Percentiles rank a stretch among this genome's conserved stretches.
These are phyloP conservation scores for Russula ochroleuca DNA, from an alignment of 768 basidiomycete species.

Conservation along the genomic window DNA sequence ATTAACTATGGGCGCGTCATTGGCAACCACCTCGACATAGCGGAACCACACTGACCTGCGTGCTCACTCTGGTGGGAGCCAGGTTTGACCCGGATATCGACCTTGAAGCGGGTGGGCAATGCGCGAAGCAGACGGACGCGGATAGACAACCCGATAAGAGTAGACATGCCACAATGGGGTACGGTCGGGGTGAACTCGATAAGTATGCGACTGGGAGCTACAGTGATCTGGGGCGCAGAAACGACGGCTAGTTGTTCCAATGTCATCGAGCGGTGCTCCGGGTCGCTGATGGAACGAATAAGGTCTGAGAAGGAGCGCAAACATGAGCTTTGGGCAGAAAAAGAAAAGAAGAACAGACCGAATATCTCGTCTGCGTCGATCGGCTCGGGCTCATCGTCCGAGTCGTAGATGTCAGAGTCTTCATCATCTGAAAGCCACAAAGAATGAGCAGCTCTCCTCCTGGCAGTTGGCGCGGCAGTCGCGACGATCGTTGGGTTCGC, in stretches of 20 bases:
- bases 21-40: neutral
- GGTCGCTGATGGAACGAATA: slow-evolving; percentile 88
- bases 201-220: slow-evolving; percentile 58
- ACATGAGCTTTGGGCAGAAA: neutral
- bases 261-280: slow-evolving; percentile 86
- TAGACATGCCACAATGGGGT: slow-evolving; percentile 97
- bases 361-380: slow-evolving; percentile 94
- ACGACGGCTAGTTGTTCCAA: slow-evolving; percentile 96
- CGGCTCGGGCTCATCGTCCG: slow-evolving; percentile 49
- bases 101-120: slow-evolving; percentile 88
- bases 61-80: slow-evolving; percentile 96
- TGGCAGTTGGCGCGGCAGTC: slow-evolving; percentile 45
- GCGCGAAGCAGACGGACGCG: slow-evolving; percentile 86
- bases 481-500: slow-evolving; percentile 84
- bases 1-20: slow-evolving; percentile 58
- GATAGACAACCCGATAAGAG: slow-evolving; percentile 94
- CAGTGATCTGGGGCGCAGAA: slow-evolving; percentile 75
- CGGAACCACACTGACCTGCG: slow-evolving; percentile 52
- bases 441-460: slow-evolving; percentile 41
- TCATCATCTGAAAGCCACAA: slow-evolving; percentile 52
- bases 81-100: slow-evolving; percentile 88
- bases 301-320: slow-evolving; percentile 51
- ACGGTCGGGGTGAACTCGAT: slow-evolving; percentile 98
- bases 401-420: slow-evolving; percentile 28
- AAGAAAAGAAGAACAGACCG: slow-evolving; percentile 47